Conservation (phyloP, 495 filamentous ascomycete genomes). For the Tuber brumale region DNA sequence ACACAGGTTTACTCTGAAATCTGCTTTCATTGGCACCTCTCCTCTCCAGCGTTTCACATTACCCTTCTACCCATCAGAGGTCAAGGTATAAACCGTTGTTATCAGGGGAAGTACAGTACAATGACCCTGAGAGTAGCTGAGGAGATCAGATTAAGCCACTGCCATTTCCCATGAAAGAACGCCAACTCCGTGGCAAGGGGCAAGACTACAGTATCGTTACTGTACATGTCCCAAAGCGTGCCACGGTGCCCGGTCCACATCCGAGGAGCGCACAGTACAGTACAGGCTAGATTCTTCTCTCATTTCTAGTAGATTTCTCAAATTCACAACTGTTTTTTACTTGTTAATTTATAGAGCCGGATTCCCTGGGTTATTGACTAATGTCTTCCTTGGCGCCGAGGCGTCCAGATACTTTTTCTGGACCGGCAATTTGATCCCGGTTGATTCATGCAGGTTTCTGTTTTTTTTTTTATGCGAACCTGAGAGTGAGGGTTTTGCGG, state of each 20-base stretch:
- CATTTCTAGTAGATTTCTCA: not conserved
- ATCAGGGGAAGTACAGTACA: too few relatives aligned
- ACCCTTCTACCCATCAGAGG: too few relatives aligned
- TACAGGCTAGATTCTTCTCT: not conserved
- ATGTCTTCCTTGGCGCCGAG: not conserved
- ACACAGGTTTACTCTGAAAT: too few relatives aligned
- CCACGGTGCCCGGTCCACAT: not conserved
- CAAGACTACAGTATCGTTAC: too few relatives aligned
- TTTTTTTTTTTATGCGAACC: not conserved
- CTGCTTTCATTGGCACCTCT: too few relatives aligned
- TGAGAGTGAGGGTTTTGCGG: not conserved
- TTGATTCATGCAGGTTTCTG: not conserved
- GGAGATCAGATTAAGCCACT: too few relatives aligned
- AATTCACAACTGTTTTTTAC: not conserved
- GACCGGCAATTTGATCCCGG: not conserved
- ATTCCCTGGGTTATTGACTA: not conserved
- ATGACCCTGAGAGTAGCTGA: too few relatives aligned
- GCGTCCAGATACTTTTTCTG: not conserved
- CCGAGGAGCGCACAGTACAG: too few relatives aligned
- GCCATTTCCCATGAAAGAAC: too few relatives aligned
- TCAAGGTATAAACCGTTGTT: too few relatives aligned
- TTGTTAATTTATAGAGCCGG: not conserved
- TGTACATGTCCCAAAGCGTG: not conserved
- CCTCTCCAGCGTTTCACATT: too few relatives aligned
- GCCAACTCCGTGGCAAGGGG: not conserved